Percentiles rank a stretch among this genome's conserved stretches.
Conservation (phyloP, 2,329 filamentous ascomycete species). For the Calonectria pauciramosa region DNA sequence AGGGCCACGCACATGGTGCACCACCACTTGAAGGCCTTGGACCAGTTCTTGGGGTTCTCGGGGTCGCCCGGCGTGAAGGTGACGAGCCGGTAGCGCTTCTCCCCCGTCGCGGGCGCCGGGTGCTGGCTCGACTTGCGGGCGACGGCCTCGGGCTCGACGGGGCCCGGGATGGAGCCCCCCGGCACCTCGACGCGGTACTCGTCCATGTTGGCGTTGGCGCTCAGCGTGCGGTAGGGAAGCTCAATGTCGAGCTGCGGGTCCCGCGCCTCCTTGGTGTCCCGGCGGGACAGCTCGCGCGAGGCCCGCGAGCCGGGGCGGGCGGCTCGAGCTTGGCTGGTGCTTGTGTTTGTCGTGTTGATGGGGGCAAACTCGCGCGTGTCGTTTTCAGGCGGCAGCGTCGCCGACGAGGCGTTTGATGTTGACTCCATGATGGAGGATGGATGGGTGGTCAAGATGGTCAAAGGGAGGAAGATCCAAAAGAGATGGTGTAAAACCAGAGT, state of each 20-base stretch:
- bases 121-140: conserved; percentile 36
- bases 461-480: too few relatives aligned
- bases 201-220: conserved; percentile 70
- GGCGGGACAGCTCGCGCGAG: conserved; percentile 39
- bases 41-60: conserved; percentile 90
- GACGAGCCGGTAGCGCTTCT: conserved; percentile 65
- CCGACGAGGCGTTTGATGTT: conserved; percentile 25
- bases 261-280: conserved; percentile 54
- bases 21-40: conserved; percentile 83
- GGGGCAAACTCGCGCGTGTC: conserved; percentile 36
- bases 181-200: conserved; percentile 77
- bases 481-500: too few relatives aligned
- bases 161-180: conserved; percentile 71
- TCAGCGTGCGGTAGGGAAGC: conserved; percentile 76
- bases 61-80: conserved; percentile 78
- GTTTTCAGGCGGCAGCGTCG: conserved; percentile 20
- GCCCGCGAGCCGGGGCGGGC: conserved; percentile 39
- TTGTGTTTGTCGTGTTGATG: conserved; percentile 36
- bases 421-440: conserved; percentile 9
- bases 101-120: conserved; percentile 20
- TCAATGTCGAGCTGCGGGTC: conserved; percentile 64
- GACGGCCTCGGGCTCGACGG: conserved; percentile 44
- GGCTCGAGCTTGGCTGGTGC: conserved; percentile 30
- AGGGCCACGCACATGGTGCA: conserved; percentile 86
- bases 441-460: background rate